Conservation (phyloP, 768 basidiomycete species). For the Heimioporus sp. region DNA sequence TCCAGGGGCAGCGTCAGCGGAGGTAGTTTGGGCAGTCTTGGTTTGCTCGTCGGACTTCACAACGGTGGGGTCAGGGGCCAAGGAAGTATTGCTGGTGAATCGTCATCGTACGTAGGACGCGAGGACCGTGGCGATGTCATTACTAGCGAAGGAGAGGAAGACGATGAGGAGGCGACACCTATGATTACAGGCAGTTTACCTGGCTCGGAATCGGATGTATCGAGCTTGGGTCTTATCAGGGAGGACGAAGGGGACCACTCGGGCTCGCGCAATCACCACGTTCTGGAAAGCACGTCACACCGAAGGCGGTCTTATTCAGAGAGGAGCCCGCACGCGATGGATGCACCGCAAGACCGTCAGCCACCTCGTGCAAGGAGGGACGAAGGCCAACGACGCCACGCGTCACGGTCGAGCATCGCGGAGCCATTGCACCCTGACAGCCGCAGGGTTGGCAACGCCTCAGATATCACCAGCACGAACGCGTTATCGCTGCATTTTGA, state of each 20-base stretch:
- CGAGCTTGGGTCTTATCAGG: constrained; percentile 30
- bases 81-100: constrained; percentile 15
- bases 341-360: constrained; percentile 15
- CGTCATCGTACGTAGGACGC: constrained; percentile 14
- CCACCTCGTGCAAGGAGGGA: constrained; percentile 23
- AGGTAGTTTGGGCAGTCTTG: constrained; percentile 28
- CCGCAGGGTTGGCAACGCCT: constrained; percentile 14
- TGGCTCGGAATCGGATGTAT: constrained; percentile 16
- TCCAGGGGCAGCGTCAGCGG: constrained; percentile 17
- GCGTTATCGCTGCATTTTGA: constrained; percentile 36
- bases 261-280: constrained; percentile 8
- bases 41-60: constrained; percentile 29
- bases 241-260: constrained; percentile 28
- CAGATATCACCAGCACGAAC: constrained; percentile 28
- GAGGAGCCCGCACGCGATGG: constrained; percentile 10
- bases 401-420: constrained; percentile 19
- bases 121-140: constrained; percentile 9
- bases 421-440: constrained; percentile 17
- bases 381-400: constrained; percentile 23
- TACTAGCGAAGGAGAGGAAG: constrained; percentile 17
- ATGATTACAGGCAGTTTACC: constrained; percentile 19
- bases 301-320: constrained; percentile 20
- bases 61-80: constrained; percentile 28
- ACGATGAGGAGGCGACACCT: constrained; percentile 19
- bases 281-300: constrained; percentile 7